Base-by-base conservation (phyloP, 768 basidiomycete genomes). In the Lactarius psammicola region DNA sequence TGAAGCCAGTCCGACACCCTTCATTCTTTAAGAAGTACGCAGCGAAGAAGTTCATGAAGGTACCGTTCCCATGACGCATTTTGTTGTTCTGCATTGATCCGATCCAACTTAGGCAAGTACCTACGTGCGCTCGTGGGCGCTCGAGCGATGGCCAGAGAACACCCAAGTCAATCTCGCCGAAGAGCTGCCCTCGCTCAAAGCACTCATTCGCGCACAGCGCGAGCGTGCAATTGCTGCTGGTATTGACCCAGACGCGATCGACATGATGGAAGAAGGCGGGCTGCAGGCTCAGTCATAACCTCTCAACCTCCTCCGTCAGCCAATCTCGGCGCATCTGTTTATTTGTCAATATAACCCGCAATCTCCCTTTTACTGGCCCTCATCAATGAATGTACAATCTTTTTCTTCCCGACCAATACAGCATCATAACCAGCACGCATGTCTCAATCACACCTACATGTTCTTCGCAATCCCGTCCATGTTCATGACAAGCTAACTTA, bases 1-100 rank as follows among this genome's bases (percentile, higher is more conserved):
- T 94, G 60, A 83, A 88, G 71, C 84, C 88, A 3, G 74, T 88
- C 58, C 81, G 80, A 56, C 89, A 94, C 65, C 86, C 92, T 59
- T 86, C 86, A 33, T 88, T 97, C 74, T 87, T 84, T 80, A 90
- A 89, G 78, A 97, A 98, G 78, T 98, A 95, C 72, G 87, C 92
- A 0, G 83, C 85, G 33, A 93, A 89, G 78, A 89, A 85, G 59
- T 93, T 86, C 78, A 80, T 91, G 79, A 94, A 93, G 83, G 92
- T 94, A 56, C 20, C 3, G 81, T 74, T 0, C 17, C 46, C 56
- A 30, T 57, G 6, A 7, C 67, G 46, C 4, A 8, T 26, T 28
- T 9, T 34, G 4, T 56, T 58, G 20, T 31, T 10, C 8, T 31
- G 33, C 60, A n/a, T 49, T 36, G 31, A 56, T 10, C 7, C 54